Evolutionary conservation across 1,284 basidiomycete genomes (phyloP).

Genomic region (Sphagnurus paluster): DNA sequence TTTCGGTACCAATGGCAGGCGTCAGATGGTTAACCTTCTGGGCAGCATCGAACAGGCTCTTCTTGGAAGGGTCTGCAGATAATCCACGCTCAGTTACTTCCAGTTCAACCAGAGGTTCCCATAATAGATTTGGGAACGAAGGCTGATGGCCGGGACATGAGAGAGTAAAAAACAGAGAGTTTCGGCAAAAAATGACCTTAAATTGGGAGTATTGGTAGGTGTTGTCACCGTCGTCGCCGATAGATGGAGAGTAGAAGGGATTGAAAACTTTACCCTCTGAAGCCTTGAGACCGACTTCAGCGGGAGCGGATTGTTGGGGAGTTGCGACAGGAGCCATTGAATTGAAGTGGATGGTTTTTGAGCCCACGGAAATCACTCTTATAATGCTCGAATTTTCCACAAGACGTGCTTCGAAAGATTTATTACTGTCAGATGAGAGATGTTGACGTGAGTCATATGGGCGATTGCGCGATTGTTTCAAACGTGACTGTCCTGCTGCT

Average conservation of each 20-base stretch:
- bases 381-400: background rate
- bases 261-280: slow-evolving; percentile 46
- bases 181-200: slow-evolving; percentile 45
- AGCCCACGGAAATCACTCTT: background rate
- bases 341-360: background rate
- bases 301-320: slow-evolving; percentile 17
- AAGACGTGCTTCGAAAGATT: background rate
- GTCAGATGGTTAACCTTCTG: slow-evolving; percentile 61
- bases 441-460: slow-evolving; percentile 2
- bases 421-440: slow-evolving; percentile 6
- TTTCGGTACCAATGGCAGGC: slow-evolving; percentile 65
- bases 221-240: slow-evolving; percentile 49
- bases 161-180: background rate
- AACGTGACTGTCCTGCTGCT: no score
- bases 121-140: slow-evolving; percentile 59
- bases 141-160: slow-evolving; percentile 44
- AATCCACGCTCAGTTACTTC: slow-evolving; percentile 64
- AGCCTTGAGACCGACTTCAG: slow-evolving; percentile 13
- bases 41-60: slow-evolving; percentile 54
- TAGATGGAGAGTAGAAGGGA: slow-evolving; percentile 66
- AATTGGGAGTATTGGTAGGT: slow-evolving; percentile 59
- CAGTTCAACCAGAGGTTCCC: slow-evolving; percentile 62
- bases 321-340: slow-evolving; percentile 34
- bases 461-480: slow-evolving; percentile 12
- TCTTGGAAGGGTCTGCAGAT: slow-evolving; percentile 60